Base-by-base conservation (phyloP, 208 protist genomes). In the Phytomonas francai region DNA sequence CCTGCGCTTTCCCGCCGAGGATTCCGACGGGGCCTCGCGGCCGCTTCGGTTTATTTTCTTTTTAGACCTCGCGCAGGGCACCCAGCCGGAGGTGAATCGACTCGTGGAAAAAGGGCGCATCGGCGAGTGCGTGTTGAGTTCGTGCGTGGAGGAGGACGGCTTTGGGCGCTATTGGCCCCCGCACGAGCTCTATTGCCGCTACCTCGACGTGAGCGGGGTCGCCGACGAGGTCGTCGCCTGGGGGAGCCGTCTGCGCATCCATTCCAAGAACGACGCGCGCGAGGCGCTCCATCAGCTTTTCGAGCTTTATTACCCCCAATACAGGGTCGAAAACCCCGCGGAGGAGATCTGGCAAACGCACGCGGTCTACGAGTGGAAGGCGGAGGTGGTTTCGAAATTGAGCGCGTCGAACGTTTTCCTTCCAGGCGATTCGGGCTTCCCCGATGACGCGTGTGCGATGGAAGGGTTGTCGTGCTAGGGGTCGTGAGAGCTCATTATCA, bases 161-260 rank as follows among this genome's bases (percentile, higher is more conserved):
- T 76, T 96, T 63, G 85, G 90, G 12, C 83, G 90, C 14, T 96
- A 90, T 70, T 96, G 90, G 88, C 90, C 90, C 12, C 63, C 79
- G 11, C 72, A 93, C 34, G 76, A 87, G 63, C 73, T 96, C 22
- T 96, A 96, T 73, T 86, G 86, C 73, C 71, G 80, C 60, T 77
- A 91, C 74, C 71, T 93, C 4, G 80, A 88, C 7, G 80, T 85
- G 14, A 62, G 70, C 19, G 87, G 85, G 0, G 60, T 89, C 5
- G 79, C 76, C 22, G 49, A 72, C 0, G 33, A 75, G 30, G 85
- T 78, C 12, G 67, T 79, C n/a, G 67, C 67, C 31, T 93, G 85
- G 85, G 90, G 79, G 9, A 70, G 80, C 32, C 45, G 71, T 27
- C 33, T 82, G 19, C 72, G 71, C 42, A 65, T 96, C 25, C 8